Evolutionary conservation across 257 asterid genomes (phyloP), one percentile per base, ranked within the genome.

Genomic region (Jasminum sambac): DNA sequence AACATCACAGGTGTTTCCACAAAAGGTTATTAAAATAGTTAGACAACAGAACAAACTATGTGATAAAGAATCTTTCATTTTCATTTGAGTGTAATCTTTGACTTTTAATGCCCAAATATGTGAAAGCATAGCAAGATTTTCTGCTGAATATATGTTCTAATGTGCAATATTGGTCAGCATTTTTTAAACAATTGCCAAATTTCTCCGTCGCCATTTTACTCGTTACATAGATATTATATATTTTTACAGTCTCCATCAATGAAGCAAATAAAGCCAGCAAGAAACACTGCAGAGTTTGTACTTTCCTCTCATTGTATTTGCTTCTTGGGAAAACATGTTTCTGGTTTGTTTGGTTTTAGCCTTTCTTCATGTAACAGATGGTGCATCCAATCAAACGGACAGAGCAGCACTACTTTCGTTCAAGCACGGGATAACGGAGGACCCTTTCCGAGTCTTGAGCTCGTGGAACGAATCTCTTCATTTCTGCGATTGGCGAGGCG

Each of bases 401-500:
- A 8, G 13, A 8, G 70, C 64, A 9, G 52, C 74, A 2, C n/a
- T 74, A 5, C 70, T 74, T 11, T 59, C 78, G 14, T 74, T 74
- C 74, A 74, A 68, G 61, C 24, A 37, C 0, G 8, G 50, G 8
- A 68, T 74, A 62, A 74, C 39, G 0, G 78, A 74, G 5, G 78
- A 74, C 39, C 78, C 74, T 10, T 40, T 74, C 2, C n/a, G 62
- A 9, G 65, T 62, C 4, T 16, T 68, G 39, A 23, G 37, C 19
- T 74, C 74, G 1, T 74, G 78, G 74, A 74, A 74, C 8, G 70
- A 68, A 6, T 67, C 78, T n/a, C 17, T 64, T 2, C 25, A 64
- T 46, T 74, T 68, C 61, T 74, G 78, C 60, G 2, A 61, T 8
- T 74, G 78, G 78, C 41, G 6, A 11, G 78, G 78, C n/a, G 74